Evolutionary conservation across 768 basidiomycete genomes (phyloP), one percentile per base, ranked within the genome.

Genomic region (Mycena maculata): DNA sequence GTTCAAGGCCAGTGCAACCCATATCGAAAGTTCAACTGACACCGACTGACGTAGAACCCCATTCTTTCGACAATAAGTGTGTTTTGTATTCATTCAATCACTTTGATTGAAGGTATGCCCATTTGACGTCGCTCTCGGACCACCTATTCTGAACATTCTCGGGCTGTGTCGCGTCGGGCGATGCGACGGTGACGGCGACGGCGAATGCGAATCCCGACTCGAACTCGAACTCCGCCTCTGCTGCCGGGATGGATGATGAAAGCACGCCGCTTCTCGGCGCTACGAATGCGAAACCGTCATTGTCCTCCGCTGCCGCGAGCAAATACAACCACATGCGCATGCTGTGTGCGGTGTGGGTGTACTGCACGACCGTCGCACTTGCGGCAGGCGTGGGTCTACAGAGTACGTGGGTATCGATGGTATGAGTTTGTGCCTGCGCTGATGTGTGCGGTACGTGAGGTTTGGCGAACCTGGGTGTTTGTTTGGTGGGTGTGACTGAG

Each of bases 401-500:
- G 39, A 27, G 42, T 61, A 23, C 38, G 60, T n/a, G 60, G 60
- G 20, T 61, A 52, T 27, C 38, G n/a, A 23, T 61, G 48, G 60
- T 50, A 41, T 41, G 50, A 62, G 18, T 53, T 62, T 45, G 41
- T 53, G 28, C 60, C 60, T 18, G 60, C 49, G 38, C 31, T 62
- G 50, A 9, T 44, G 50, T 52, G 49, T 31, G 41, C 48, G 38
- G 50, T 25, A 49, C 52, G 52, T 25, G 49, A 52, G 28, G 50
- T 52, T 25, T 52, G 48, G 49, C 48, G 60, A 27, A 61, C 49
- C 27, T 61, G 59, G 59, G 59, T 36, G 36, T 60, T 61, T 33
- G 50, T 50, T 44, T 61, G 60, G 60, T 61, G 60, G 60, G 39
- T 52, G 39, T 61, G 56, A 58, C 31, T 20, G 50, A 33, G 50